Conservation (phyloP, 805 yeast genomes). For the Wickerhamomyces sydowiorum region DNA sequence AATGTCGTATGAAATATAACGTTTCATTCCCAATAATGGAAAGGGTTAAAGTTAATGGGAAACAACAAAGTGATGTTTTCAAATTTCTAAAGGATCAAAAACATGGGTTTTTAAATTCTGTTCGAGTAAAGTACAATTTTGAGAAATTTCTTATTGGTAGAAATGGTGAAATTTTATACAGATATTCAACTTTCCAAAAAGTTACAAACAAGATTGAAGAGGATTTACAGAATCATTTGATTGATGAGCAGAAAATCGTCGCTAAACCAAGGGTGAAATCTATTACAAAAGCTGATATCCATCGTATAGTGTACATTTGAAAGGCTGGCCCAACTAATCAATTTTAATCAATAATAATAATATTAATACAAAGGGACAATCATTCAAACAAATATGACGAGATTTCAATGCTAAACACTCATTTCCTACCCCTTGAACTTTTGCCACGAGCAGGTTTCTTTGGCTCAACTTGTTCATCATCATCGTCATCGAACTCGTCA, state of each 20-base stretch:
- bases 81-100: conserved; percentile 60
- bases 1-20: conserved; percentile 69
- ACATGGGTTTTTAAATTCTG: conserved; percentile 52
- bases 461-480: not conserved
- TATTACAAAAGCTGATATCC: not conserved
- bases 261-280: too few species aligned
- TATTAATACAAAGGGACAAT: not conserved
- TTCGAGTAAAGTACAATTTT: conserved; percentile 67
- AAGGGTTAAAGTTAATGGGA: conserved; percentile 78
- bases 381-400: not conserved
- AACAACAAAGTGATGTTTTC: conserved; percentile 62
- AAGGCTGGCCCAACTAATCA: not conserved
- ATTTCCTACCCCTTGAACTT: conserved; percentile 1
- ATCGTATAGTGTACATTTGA: not conserved
- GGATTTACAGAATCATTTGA: not conserved
- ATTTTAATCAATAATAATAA: not conserved
- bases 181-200: conserved; percentile 50
- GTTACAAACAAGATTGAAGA: conserved; percentile 31
- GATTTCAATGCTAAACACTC: not conserved
- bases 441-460: not conserved
- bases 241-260: not conserved
- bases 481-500: not conserved
- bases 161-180: conserved; percentile 48
- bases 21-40: conserved; percentile 78
- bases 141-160: conserved; percentile 60